Conservation (phyloP, 306 rosid species). For the Aeschynomene evenia region DNA sequence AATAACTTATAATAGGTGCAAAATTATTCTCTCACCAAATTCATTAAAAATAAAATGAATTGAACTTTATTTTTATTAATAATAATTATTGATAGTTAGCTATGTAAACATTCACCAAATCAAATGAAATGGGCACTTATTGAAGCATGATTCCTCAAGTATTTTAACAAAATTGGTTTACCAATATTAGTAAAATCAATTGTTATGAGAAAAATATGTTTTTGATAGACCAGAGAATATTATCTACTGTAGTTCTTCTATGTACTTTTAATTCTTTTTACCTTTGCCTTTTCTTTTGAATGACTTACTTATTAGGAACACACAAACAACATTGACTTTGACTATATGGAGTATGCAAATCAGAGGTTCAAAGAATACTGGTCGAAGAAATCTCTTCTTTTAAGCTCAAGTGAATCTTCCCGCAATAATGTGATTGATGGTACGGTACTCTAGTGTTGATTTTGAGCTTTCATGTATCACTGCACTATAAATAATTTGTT, state of each 20-base stretch:
- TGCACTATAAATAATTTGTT: neutral
- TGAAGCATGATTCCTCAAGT: too few relatives aligned
- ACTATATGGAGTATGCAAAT: conserved; percentile 69
- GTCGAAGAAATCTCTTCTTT: conserved; percentile 46
- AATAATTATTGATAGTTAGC: too few relatives aligned
- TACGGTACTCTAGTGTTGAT: conserved; percentile 22
- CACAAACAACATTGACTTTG: conserved; percentile 73
- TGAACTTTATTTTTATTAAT: too few relatives aligned
- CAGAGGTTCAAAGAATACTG: conserved; percentile 74
- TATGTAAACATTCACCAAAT: too few relatives aligned
- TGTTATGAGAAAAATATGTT: neutral
- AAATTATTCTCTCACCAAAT: too few relatives aligned
- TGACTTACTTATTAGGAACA: conserved; percentile 59
- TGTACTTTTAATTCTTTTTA: neutral
- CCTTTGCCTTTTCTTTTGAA: neutral
- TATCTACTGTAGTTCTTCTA: neutral
- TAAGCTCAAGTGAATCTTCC: conserved; percentile 35
- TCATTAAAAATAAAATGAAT: too few relatives aligned
- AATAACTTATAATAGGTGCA: too few relatives aligned
- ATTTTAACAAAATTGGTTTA: too few relatives aligned
- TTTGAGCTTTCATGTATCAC: neutral
- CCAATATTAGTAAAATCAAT: neutral
- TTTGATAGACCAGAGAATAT: neutral
- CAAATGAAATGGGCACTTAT: too few relatives aligned
- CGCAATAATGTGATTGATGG: conserved; percentile 2